phyloP scores from a whole-genome alignment of 2,329 filamentous ascomycete genomes.

The Alternaria hordeiaustralica region DNA sequence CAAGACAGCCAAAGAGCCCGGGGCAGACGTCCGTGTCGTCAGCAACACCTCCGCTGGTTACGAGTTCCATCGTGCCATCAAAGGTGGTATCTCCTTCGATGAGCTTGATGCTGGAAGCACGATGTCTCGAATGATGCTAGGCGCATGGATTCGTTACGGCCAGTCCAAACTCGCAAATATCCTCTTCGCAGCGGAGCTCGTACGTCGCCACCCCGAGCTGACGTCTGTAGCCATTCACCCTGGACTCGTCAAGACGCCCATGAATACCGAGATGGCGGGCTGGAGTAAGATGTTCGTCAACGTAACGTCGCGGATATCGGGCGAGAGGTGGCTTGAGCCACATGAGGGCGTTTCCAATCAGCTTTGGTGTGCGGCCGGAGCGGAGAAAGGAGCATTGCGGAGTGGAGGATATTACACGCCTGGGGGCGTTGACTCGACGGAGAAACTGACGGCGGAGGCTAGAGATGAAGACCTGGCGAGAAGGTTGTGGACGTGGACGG shows the following conservation, averaged over 20 bases:
- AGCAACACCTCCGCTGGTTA: constrained; percentile 46
- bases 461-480: constrained; percentile 16
- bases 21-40: constrained; percentile 55
- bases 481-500: constrained; percentile 28
- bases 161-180: constrained; percentile 60
- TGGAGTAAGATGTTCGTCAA: constrained; percentile 19
- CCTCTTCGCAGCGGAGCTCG: constrained; percentile 53
- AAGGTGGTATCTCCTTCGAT: constrained; percentile 43
- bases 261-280: constrained; percentile 35
- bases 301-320: constrained; percentile 3
- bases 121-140: constrained; percentile 32
- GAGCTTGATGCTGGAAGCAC: neutral
- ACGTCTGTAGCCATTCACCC: constrained; percentile 56
- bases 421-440: constrained; percentile 19
- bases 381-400: constrained; percentile 36
- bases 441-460: constrained; percentile 13
- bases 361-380: constrained; percentile 45
- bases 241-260: constrained; percentile 55
- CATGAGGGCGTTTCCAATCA: constrained; percentile 44
- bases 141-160: constrained; percentile 53
- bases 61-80: constrained; percentile 12
- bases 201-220: constrained; percentile 53
- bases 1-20: constrained; percentile 48
- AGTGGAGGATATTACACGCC: constrained; percentile 50
- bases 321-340: neutral